A percentile compares a stretch with the other conserved stretches of the same genome.
phyloP scores from a whole-genome alignment of 2,329 filamentous ascomycete genomes.

The Fusarium proliferatum region DNA sequence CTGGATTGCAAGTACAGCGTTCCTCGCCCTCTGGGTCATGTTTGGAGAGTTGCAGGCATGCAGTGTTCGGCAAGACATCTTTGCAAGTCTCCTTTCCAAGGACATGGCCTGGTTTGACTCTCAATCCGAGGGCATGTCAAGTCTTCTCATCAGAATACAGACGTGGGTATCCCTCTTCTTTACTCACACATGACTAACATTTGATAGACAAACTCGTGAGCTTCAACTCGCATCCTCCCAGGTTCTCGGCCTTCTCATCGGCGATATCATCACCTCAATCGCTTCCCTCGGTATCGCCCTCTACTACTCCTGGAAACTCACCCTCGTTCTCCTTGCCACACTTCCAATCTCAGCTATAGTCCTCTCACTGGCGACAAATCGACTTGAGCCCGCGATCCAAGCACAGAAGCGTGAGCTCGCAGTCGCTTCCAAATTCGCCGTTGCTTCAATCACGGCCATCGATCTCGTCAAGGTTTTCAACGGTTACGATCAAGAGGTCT shows the following conservation, averaged over 20 bases:
- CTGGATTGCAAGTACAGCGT: slow-evolving; percentile 74
- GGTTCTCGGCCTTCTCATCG: slow-evolving; percentile 76
- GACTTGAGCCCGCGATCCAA: slow-evolving; percentile 73
- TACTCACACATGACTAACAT: neutral
- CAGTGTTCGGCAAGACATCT: slow-evolving; percentile 71
- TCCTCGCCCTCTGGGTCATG: slow-evolving; percentile 76
- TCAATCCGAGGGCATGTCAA: slow-evolving; percentile 75
- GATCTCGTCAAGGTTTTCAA: slow-evolving; percentile 90
- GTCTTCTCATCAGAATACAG: slow-evolving; percentile 78
- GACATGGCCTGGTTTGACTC: slow-evolving; percentile 87
- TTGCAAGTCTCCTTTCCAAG: slow-evolving; percentile 74
- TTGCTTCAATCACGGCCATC: slow-evolving; percentile 77
- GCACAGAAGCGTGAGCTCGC: slow-evolving; percentile 75
- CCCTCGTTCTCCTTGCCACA: slow-evolving; percentile 79
- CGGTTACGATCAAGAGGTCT: slow-evolving; percentile 75
- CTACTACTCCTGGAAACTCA: slow-evolving; percentile 84
- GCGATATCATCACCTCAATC: slow-evolving; percentile 71
- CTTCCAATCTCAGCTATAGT: slow-evolving; percentile 74
- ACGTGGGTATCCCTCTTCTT: slow-evolving; percentile 63
- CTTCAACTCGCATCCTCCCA: slow-evolving; percentile 84
- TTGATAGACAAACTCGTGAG: slow-evolving; percentile 80
- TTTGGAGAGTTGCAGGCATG: slow-evolving; percentile 86
- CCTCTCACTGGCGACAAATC: slow-evolving; percentile 69
- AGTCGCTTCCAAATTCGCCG: slow-evolving; percentile 76
- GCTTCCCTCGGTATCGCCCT: slow-evolving; percentile 78